Evolutionary conservation across 2,329 filamentous ascomycete species (phyloP).

Genomic region (Apiospora aurea): DNA sequence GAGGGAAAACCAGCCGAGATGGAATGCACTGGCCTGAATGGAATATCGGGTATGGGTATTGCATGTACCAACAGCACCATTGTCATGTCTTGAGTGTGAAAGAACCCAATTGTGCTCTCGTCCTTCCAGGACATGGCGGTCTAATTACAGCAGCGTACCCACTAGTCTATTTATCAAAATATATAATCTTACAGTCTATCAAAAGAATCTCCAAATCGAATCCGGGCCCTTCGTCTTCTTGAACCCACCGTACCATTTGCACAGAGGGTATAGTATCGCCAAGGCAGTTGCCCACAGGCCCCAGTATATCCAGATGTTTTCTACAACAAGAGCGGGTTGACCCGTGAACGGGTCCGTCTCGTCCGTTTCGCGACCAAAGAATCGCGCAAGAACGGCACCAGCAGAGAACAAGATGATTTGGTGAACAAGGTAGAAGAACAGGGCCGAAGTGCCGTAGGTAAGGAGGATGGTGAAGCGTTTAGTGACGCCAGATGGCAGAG

Average conservation of each 20-base stretch:
- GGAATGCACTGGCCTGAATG: constrained; percentile 34
- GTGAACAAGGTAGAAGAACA: constrained; percentile 55
- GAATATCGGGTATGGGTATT: constrained; percentile 33
- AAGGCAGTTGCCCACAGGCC: constrained; percentile 45
- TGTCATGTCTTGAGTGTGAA: not conserved
- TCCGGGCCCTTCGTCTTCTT: constrained; percentile 50
- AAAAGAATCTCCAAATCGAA: constrained; percentile 57
- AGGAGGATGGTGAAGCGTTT: constrained; percentile 46
- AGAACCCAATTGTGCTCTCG: not conserved
- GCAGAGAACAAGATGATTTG: constrained; percentile 43
- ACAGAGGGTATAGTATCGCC: constrained; percentile 50
- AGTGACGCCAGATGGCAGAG: constrained; percentile 42
- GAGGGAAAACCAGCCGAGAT: constrained; percentile 32
- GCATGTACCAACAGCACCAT: constrained; percentile 34
- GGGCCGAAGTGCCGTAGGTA: constrained; percentile 52
- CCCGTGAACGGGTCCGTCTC: constrained; percentile 38
- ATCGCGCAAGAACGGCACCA: constrained; percentile 34
- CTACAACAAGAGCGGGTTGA: constrained; percentile 37
- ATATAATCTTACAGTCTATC: constrained; percentile 24
- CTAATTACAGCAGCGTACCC: not conserved
- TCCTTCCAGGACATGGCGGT: not conserved
- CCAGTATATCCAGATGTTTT: constrained; percentile 48
- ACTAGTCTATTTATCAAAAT: not conserved
- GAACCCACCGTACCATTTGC: constrained; percentile 50
- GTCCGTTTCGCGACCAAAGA: constrained; percentile 46